Base-by-base conservation (phyloP, 2,329 filamentous ascomycete species). In the Rachicladosporium sp. region DNA sequence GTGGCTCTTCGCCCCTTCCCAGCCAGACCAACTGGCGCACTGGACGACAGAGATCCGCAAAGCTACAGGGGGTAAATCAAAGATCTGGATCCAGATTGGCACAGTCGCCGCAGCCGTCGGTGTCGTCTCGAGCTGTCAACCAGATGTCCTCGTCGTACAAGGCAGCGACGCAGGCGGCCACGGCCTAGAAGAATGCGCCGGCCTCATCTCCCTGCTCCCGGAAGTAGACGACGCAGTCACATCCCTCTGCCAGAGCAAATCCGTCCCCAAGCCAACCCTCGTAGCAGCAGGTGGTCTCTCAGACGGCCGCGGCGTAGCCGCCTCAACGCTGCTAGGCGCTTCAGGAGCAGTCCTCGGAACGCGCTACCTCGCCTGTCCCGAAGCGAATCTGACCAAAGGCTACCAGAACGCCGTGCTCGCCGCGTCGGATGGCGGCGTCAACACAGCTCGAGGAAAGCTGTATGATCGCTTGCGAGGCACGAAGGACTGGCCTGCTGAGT, bases 81-180 rank as follows among this genome's bases (percentile, higher is more conserved):
- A 65, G 42, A 66, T 78, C 6, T 76, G 77, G 55, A 65, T 79
- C 1, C 78, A 81, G 53, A 65, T 78, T 9, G 77, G 77, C 31
- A 78, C 70, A 29, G 71, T 80, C 2, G 54, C 57, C 1, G 69
- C 75, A 6, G 76, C 76, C 6, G 38, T 68, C 9, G 64, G 67
- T 42, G 70, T 68, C 0, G 61, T 67, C 1, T 35, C 46, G 11
- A 61, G 67, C 13, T 70, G 68, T 1, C 59, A 46, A 21, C 63
- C 72, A 1, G 74, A 81, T 48, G 73, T 73, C 21, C 50, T 81
- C 2, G 73, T 81, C 6, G 66, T 74, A 4, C 78, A 81, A 55
- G 77, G 78, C 2, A 64, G 67, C 4, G 78, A 81, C 56, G 77
- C 76, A 1, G 77, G 76, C 6, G 78, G 78, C 0, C 77, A 81